Conservation (phyloP, 164 flowering plant species). For the Kalanchoe fedtschenkoi region DNA sequence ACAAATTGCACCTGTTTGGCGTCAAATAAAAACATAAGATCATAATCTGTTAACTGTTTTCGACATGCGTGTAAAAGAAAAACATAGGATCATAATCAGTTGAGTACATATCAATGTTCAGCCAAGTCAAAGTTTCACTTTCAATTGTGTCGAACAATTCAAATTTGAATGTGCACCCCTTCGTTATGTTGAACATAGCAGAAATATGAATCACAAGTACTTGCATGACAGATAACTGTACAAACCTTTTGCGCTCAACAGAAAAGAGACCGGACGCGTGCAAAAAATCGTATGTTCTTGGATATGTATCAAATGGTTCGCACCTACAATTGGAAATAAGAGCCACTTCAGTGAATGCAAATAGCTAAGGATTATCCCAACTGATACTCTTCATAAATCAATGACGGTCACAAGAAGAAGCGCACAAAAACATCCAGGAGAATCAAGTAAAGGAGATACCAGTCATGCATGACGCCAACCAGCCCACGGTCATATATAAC, state of each 20-base stretch:
- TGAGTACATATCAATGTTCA: too few species aligned
- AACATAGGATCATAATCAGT: neutral
- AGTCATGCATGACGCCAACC: slow-evolving; percentile 48
- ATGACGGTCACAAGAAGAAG: neutral
- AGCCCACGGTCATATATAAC: slow-evolving; percentile 56
- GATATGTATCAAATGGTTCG: slow-evolving; percentile 81
- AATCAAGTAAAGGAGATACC: slow-evolving; percentile 12
- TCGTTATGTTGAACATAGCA: neutral
- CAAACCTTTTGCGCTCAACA: slow-evolving; percentile 55
- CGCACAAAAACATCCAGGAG: neutral
- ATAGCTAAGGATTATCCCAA: neutral
- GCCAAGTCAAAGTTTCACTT: neutral
- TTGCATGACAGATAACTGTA: neutral
- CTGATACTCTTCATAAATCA: neutral
- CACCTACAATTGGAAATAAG: slow-evolving; percentile 37
- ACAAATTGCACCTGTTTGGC: slow-evolving; percentile 37
- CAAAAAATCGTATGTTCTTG: slow-evolving; percentile 77
- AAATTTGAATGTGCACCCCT: neutral
- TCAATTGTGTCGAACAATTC: too few species aligned
- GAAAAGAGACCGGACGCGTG: slow-evolving; percentile 80
- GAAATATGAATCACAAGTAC: neutral
- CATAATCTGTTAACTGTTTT: too few species aligned
- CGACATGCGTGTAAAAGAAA: neutral
- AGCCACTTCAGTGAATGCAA: neutral
- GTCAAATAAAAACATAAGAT: neutral